Evolutionary conservation across 2,329 filamentous ascomycete species (phyloP), one percentile per base, ranked within the genome.

Genomic region (Byssothecium circinans): DNA sequence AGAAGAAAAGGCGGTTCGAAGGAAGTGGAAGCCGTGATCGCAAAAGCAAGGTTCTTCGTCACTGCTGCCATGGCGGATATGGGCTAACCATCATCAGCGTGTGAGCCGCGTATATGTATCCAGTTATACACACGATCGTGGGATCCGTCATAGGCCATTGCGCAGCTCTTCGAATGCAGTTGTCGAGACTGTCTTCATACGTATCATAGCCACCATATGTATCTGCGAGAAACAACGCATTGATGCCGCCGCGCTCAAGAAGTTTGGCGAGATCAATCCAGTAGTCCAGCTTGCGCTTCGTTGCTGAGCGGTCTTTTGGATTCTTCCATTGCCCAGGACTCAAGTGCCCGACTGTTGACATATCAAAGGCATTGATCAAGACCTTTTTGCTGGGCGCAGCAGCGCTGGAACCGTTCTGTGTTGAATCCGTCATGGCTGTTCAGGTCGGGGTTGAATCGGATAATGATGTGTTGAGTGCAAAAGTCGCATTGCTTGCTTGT

Each of bases 281-380:
- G 58, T 86, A 86, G 10, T 79, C 72, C 1, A 86, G 73, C 14
- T 73, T 78, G 20, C 81, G 74, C 52, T 87, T 87, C 0, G 79
- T 81, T 0, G 80, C 78, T 0, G 82, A 84, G 47, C 77, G 78
- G 61, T 87, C 83, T 14, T 68, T 73, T 0, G 84, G 83, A 43
- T 86, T 83, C 78, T 84, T 86, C 84, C 84, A 87, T 69, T 86
- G 83, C 0, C 84, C 84, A 1, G 83, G 82, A 0, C 81, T 83
- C 27, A 87, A 62, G 61, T 87, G 84, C 2, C 83, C 83, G 5
- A 85, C 76, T 0, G 82, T 85, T 2, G 76, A 82, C 82, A 85
- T 85, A 49, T 85, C 83, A 54, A 86, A 85, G 2, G 82, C 83
- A 70, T 85, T 86, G 38, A 86, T 71, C 5, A 85, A 61, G 12